Evolutionary conservation across 2,329 filamentous ascomycete genomes (phyloP).

Genomic region (Harringtonia lauricola): DNA sequence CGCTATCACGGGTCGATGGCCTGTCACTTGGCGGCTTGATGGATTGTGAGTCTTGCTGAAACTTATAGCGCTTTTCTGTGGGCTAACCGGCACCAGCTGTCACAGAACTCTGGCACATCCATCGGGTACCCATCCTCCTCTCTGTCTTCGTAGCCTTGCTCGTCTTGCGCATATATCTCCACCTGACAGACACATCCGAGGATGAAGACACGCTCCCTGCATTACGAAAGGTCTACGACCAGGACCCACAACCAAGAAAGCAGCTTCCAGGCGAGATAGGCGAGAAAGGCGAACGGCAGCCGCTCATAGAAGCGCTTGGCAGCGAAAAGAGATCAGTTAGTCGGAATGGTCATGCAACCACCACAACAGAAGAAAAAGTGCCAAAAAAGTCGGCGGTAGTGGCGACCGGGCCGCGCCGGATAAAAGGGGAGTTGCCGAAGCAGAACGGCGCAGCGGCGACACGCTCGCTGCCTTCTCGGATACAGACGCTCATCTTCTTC

Average conservation of each 20-base stretch:
- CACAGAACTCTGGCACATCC: slow-evolving; percentile 33
- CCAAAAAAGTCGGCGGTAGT: background rate
- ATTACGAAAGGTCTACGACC: slow-evolving; percentile 24
- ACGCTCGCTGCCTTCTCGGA: slow-evolving; percentile 19
- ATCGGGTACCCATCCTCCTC: slow-evolving; percentile 33
- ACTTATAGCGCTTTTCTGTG: background rate
- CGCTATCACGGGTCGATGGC: slow-evolving; percentile 2
- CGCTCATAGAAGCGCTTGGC: background rate
- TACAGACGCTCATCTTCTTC: slow-evolving; percentile 76
- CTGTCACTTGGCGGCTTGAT: background rate
- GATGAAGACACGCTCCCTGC: slow-evolving; percentile 23
- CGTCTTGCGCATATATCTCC: slow-evolving; percentile 30
- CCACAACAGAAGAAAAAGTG: background rate
- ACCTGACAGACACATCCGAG: slow-evolving; percentile 17
- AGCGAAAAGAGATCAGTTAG: background rate
- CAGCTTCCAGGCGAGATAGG: slow-evolving; percentile 1
- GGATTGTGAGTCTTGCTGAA: background rate
- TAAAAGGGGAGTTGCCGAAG: slow-evolving; percentile 25
- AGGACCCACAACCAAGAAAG: slow-evolving; percentile 4
- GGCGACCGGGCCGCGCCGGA: slow-evolving; percentile 31
- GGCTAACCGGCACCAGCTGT: slow-evolving; percentile 7
- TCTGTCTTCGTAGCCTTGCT: slow-evolving; percentile 25
- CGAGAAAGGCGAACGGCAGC: background rate
- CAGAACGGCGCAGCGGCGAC: slow-evolving; percentile 20
- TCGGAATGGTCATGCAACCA: background rate